Base-by-base conservation (phyloP, 2,329 filamentous ascomycete species). In the Diaporthe sp. region DNA sequence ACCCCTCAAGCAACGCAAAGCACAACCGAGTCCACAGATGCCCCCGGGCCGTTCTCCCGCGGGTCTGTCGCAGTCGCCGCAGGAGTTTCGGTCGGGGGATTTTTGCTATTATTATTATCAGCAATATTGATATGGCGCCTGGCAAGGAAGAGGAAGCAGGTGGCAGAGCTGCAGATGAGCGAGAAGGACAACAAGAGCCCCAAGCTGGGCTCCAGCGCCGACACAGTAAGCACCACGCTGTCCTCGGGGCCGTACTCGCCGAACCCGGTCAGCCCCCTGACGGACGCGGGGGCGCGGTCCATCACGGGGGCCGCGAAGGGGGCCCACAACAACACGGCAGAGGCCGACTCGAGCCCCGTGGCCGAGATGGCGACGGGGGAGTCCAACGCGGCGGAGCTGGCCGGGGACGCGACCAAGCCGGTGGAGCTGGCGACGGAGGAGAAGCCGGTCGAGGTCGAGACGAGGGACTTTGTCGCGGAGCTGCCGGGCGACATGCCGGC, bases 371-470 rank as follows among this genome's bases (percentile, higher is more conserved):
- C 47, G 22, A 68, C 31, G 1, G 65, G 65, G 2, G 65, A 53
- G 8, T 68, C 65, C 65, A 68, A 39, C 65, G 65, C 65, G 47
- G 47, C 47, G 47, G 65, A 68, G 65, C 47, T 68, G 47, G 65
- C 63, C 17, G 63, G 63, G 13, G 63, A 68, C 15, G 63, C 63
- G 63, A 53, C 63, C 31, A 68, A 68, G 47, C 63, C 63, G 31
- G 63, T 68, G 47, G 63, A 68, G 63, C 44, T 68, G 13, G 63
- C 65, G 7, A 68, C 65, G 1, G 47, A 68, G 47, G 65, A 68
- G 65, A 68, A 68, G 47, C 65, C 65, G 4, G 34, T 68, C 34
- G 65, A 68, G 47, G 17, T 68, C 15, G 47, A 39, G 65, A 68
- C 65, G n/a, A 53, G 31, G 31, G 47, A 42, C 25, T 55, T 53